Percentiles rank a stretch among this genome's conserved stretches.
Evolutionary conservation across 306 rosid genomes (phyloP).

Genomic region (Elaeagnus macrophylla): DNA sequence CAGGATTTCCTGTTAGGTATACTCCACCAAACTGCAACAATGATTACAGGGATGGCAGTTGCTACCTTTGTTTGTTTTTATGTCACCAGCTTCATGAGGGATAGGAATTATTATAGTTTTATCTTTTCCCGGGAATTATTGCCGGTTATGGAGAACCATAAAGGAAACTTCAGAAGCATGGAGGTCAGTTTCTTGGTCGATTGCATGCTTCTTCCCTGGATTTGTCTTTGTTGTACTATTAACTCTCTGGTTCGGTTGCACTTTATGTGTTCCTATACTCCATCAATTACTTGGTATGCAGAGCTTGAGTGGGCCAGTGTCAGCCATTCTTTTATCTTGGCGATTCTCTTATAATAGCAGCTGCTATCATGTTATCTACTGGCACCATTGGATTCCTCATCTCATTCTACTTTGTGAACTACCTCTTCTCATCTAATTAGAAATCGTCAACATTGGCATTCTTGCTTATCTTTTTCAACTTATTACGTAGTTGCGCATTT

Average conservation of each 20-base stretch:
- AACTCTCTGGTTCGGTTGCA: slow-evolving; percentile 84
- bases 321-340: slow-evolving; percentile 84
- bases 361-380: slow-evolving; percentile 85
- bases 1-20: slow-evolving; percentile 90
- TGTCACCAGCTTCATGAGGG: slow-evolving; percentile 77
- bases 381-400: slow-evolving; percentile 80
- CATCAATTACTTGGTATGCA: slow-evolving; percentile 85
- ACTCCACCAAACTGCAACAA: slow-evolving; percentile 47
- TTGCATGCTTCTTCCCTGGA: slow-evolving; percentile 90
- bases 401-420: slow-evolving; percentile 92
- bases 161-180: slow-evolving; percentile 89
- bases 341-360: slow-evolving; percentile 84
- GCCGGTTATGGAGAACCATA: slow-evolving; percentile 93
- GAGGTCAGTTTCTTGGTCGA: slow-evolving; percentile 71
- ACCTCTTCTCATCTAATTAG: slow-evolving; percentile 89
- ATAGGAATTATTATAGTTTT: slow-evolving; percentile 88
- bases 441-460: no score
- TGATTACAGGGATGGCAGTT: slow-evolving; percentile 85
- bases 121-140: slow-evolving; percentile 79
- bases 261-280: slow-evolving; percentile 87
- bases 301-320: slow-evolving; percentile 94
- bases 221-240: slow-evolving; percentile 60
- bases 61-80: slow-evolving; percentile 86
- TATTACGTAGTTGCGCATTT: no score
- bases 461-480: no score